Conservation (phyloP, 768 basidiomycete species). For the Tulasnella sp. region DNA sequence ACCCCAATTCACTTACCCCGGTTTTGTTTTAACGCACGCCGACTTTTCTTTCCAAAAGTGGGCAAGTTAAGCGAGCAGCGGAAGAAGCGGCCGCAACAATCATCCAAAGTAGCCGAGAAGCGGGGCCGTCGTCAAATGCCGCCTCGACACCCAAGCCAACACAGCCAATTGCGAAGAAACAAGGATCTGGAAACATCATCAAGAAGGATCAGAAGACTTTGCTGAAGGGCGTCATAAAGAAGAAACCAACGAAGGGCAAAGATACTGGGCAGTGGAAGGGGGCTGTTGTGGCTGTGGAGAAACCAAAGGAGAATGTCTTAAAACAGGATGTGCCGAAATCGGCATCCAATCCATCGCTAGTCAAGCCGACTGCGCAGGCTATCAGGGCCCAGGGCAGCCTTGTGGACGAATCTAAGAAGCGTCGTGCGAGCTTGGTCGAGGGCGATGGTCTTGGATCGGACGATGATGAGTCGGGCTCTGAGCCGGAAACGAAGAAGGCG, state of each 20-base stretch:
- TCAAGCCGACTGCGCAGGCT: background rate
- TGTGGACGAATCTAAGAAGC: no score
- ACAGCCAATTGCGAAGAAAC: constrained; percentile 5
- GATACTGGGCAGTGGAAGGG: background rate
- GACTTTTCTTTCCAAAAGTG: constrained; percentile 29
- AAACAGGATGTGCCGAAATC: background rate
- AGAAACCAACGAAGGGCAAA: constrained; percentile 42
- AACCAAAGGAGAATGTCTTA: background rate
- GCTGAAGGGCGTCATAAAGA: constrained; percentile 70
- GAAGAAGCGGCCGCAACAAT: constrained; percentile 23
- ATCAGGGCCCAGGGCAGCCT: no score
- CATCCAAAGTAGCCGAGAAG: constrained; percentile 26
- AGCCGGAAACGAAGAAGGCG: no score
- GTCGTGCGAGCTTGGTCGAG: no score
- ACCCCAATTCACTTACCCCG: constrained; percentile 16
- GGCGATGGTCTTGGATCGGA: no score
- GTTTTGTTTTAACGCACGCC: background rate
- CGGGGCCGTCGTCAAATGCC: constrained; percentile 25
- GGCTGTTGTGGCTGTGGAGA: background rate
- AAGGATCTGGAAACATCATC: constrained; percentile 19
- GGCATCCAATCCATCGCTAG: background rate
- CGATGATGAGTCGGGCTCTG: no score
- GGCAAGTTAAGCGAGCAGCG: constrained; percentile 58
- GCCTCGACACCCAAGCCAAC: constrained; percentile 19
- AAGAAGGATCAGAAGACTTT: constrained; percentile 58